Conservation (phyloP, 148 eudicot species). For the Salicornia ramosissima region DNA sequence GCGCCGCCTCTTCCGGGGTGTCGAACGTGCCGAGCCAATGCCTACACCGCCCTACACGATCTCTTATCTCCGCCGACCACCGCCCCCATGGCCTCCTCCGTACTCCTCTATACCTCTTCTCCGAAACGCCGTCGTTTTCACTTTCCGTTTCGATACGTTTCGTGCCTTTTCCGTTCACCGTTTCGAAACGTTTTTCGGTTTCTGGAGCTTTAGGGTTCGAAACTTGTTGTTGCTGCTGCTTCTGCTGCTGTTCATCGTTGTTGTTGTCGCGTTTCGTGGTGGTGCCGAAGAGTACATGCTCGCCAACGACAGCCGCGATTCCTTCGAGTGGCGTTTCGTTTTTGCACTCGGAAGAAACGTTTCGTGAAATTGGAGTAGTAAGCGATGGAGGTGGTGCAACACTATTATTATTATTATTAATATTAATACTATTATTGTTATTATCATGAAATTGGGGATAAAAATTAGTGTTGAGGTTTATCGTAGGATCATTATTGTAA, state of each 20-base stretch:
- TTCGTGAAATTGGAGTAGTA: not conserved
- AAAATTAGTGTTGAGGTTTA: not conserved
- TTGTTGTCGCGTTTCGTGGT: not conserved
- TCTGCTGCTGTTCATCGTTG: not conserved
- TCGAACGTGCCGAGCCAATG: conserved; percentile 96
- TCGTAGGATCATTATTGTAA: not conserved
- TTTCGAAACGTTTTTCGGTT: conserved; percentile 14
- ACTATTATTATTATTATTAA: too few species aligned
- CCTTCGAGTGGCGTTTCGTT: conserved; percentile 23
- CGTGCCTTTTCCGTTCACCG: not conserved
- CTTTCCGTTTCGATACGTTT: conserved; percentile 15
- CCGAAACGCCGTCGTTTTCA: conserved; percentile 8
- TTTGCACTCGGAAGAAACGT: conserved; percentile 13
- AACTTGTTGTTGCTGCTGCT: not conserved
- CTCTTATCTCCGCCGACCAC: conserved; percentile 91
- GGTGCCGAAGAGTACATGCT: conserved; percentile 26
- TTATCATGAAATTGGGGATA: not conserved
- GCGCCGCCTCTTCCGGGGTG: conserved; percentile 79
- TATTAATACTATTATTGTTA: too few species aligned
- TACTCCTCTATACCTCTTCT: conserved; percentile 68
- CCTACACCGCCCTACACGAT: conserved; percentile 71
- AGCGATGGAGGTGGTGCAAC: not conserved
- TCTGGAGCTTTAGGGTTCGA: not conserved
- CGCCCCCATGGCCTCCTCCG: conserved; percentile 90
- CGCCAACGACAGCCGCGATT: conserved; percentile 31